Evolutionary conservation across 2,329 filamentous ascomycete genomes (phyloP).

Genomic region (Epicoccum nigrum): DNA sequence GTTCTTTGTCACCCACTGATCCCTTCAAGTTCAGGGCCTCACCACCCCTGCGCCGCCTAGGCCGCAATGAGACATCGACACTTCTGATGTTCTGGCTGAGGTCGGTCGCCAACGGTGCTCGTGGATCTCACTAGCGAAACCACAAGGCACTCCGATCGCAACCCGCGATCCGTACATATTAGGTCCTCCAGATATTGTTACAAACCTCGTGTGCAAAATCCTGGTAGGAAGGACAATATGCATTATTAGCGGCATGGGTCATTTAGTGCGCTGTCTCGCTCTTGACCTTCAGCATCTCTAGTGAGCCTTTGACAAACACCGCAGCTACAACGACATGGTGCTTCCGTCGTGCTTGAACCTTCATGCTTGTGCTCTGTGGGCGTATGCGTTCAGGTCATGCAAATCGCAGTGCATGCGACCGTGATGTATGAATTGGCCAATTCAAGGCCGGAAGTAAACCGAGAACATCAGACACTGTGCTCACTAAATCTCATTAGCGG

Average conservation of each 20-base stretch:
- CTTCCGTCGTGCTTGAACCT: background rate
- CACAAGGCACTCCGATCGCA: slow-evolving; percentile 8
- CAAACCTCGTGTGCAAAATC: background rate
- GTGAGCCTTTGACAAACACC: background rate
- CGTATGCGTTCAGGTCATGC: background rate
- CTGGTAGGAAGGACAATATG: background rate
- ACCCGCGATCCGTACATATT: background rate
- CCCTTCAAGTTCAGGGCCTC: slow-evolving; percentile 15
- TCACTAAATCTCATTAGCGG: background rate
- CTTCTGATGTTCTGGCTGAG: slow-evolving; percentile 9
- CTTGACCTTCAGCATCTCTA: background rate
- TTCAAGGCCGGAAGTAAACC: background rate
- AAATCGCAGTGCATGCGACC: slow-evolving; percentile 2
- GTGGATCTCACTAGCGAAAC: slow-evolving; percentile 11
- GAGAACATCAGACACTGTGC: background rate
- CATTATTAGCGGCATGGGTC: background rate
- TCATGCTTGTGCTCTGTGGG: background rate
- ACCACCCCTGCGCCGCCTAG: slow-evolving; percentile 14
- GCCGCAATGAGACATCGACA: slow-evolving; percentile 18
- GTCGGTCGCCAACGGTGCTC: slow-evolving; percentile 15
- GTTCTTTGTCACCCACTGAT: slow-evolving; percentile 15
- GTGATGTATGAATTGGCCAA: slow-evolving; percentile 1
- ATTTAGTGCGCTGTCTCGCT: background rate
- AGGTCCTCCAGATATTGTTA: background rate
- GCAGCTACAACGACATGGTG: background rate